A percentile compares a stretch with the other conserved stretches of the same genome.
These are phyloP conservation scores for Aureobasidium subglaciale DNA, from an alignment of 2,329 filamentous ascomycete genomes.

Conservation along the genomic window DNA sequence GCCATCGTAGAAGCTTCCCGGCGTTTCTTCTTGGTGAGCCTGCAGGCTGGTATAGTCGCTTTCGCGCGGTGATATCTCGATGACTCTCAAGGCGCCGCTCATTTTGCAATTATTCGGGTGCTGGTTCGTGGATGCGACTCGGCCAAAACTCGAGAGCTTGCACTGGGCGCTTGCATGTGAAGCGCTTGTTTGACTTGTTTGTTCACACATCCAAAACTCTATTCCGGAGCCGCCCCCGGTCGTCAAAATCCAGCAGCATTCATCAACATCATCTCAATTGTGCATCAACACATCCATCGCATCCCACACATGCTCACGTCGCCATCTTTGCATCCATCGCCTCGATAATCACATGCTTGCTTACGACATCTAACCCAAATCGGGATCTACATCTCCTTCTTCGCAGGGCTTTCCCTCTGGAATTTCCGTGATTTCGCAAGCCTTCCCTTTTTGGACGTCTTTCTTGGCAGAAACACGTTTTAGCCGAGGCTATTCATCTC, in stretches of 20 bases:
- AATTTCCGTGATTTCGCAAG: neutral
- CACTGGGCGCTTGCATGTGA: neutral
- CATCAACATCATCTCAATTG: neutral
- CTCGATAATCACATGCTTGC: neutral
- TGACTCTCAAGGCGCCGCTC: slow-evolving; percentile 32
- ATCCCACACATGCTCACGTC: neutral
- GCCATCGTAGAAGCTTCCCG: slow-evolving; percentile 61
- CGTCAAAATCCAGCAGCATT: neutral
- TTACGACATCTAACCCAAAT: too few species aligned
- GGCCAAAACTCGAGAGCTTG: neutral
- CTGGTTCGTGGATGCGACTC: neutral
- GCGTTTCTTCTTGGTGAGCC: slow-evolving; percentile 67
- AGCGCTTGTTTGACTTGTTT: slow-evolving; percentile 7
- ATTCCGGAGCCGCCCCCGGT: neutral
- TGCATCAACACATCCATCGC: neutral
- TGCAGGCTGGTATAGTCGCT: slow-evolving; percentile 57
- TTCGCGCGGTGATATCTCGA: slow-evolving; percentile 49
- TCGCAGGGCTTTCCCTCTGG: neutral
- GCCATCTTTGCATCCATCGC: neutral
- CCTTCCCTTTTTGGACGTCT: neutral
- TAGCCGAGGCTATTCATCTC: neutral
- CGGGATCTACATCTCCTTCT: neutral
- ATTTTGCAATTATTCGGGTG: neutral
- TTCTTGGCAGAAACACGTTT: neutral
- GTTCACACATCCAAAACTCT: neutral